phyloP scores from a whole-genome alignment of 805 yeast species.

The Phaffomyces antillensis region DNA sequence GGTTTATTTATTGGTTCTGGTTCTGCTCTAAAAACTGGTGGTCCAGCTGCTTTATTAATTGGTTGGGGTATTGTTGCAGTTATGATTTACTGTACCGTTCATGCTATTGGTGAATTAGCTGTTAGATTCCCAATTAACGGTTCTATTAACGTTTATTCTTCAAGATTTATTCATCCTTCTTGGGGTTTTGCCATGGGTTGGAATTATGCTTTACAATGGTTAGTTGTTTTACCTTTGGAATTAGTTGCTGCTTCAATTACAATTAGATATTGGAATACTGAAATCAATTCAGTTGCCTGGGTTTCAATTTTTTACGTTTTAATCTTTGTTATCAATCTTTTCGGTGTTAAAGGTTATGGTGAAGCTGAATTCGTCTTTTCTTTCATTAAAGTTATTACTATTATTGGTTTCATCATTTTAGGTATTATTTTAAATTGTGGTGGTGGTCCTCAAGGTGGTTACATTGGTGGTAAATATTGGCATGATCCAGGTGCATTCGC shows the following conservation, averaged over 20 bases:
- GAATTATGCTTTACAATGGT: conserved; percentile 48
- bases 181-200: conserved; percentile 58
- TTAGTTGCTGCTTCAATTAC: conserved; percentile 49
- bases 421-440: conserved; percentile 54
- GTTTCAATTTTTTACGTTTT: conserved; percentile 42
- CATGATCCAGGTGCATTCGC: conserved; percentile 53
- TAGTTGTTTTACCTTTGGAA: conserved; percentile 43
- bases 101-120: conserved; percentile 54
- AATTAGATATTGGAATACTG: conserved; percentile 42
- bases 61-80: conserved; percentile 46
- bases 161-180: conserved; percentile 50
- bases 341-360: conserved; percentile 50
- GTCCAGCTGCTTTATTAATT: conserved; percentile 39
- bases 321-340: conserved; percentile 40
- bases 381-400: conserved; percentile 64
- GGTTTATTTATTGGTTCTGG: conserved; percentile 77
- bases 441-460: conserved; percentile 45
- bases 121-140: conserved; percentile 65
- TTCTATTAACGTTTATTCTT: conserved; percentile 52
- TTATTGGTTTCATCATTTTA: conserved; percentile 52
- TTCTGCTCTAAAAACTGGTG: conserved; percentile 51
- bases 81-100: conserved; percentile 42
- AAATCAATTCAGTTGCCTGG: conserved; percentile 38
- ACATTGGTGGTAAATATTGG: conserved; percentile 40
- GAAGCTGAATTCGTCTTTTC: conserved; percentile 49